Evolutionary conservation across 129 eudicot genomes (phyloP).

Genomic region (Calendula officinalis): DNA sequence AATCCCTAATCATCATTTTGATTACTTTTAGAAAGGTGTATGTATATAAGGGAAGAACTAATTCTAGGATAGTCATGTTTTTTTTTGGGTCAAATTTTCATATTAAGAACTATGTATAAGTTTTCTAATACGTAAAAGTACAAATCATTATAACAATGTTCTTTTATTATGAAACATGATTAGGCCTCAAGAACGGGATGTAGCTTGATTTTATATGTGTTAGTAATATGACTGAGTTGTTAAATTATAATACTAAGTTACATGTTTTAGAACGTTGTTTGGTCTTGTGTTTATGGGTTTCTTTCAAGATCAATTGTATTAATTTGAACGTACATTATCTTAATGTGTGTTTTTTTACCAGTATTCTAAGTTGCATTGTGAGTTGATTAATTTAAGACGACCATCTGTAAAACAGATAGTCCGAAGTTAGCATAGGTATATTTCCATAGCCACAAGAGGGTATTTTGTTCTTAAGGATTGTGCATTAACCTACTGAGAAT

Average conservation of each 20-base stretch:
- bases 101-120: conserved; percentile 26
- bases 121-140: conserved; percentile 25
- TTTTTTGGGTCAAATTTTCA: conserved; percentile 17
- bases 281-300: background rate
- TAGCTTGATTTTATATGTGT: background rate
- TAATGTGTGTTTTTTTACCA: too few relatives aligned
- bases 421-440: too few relatives aligned
- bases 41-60: conserved; percentile 32
- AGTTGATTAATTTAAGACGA: too few relatives aligned
- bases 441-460: too few relatives aligned
- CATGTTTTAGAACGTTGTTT: background rate
- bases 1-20: conserved; percentile 64
- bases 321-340: background rate
- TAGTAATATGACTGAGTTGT: background rate
- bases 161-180: conserved; percentile 1
- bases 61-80: conserved; percentile 29
- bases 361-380: too few relatives aligned
- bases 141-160: conserved; percentile 22
- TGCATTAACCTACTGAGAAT: too few relatives aligned
- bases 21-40: conserved; percentile 52
- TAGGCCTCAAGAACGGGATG: conserved; percentile 4
- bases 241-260: conserved; percentile 1
- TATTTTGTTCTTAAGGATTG: too few relatives aligned
- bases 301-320: background rate
- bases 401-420: too few relatives aligned